Conservation (phyloP, 192 early-diverging fungal species). For the Coemansia sp. region DNA sequence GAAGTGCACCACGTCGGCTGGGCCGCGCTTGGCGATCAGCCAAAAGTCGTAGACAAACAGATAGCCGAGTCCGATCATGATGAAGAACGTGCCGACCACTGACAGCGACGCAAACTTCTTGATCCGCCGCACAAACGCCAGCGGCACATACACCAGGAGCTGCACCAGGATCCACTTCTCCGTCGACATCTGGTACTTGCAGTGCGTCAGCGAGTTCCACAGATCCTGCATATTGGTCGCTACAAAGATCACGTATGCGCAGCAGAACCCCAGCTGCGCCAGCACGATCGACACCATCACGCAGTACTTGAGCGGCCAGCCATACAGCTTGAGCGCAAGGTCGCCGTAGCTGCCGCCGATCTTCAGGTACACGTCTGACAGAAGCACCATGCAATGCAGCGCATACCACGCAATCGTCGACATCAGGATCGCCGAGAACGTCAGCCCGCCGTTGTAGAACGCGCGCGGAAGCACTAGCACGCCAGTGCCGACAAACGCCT, state of each 20-base stretch:
- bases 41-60: slow-evolving; percentile 80
- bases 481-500: slow-evolving; percentile 82
- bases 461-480: slow-evolving; percentile 71
- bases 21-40: slow-evolving; percentile 63
- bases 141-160: slow-evolving; percentile 72
- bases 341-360: slow-evolving; percentile 67
- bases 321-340: slow-evolving; percentile 65
- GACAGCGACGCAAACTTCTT: slow-evolving; percentile 83
- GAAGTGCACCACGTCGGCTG: slow-evolving; percentile 69
- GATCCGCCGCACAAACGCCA: slow-evolving; percentile 90
- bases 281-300: slow-evolving; percentile 71
- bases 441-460: slow-evolving; percentile 73
- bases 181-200: slow-evolving; percentile 58
- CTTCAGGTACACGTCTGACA: slow-evolving; percentile 62
- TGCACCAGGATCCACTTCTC: slow-evolving; percentile 78
- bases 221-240: slow-evolving; percentile 77
- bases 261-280: slow-evolving; percentile 84
- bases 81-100: slow-evolving; percentile 89
- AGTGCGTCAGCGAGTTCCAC: slow-evolving; percentile 67
- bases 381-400: slow-evolving; percentile 63
- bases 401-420: slow-evolving; percentile 62
- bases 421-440: slow-evolving; percentile 60
- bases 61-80: slow-evolving; percentile 82
- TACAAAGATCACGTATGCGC: slow-evolving; percentile 87
- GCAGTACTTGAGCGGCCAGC: slow-evolving; percentile 59